Base-by-base conservation (phyloP, 2,329 filamentous ascomycete species). In the Coniella vitis region DNA sequence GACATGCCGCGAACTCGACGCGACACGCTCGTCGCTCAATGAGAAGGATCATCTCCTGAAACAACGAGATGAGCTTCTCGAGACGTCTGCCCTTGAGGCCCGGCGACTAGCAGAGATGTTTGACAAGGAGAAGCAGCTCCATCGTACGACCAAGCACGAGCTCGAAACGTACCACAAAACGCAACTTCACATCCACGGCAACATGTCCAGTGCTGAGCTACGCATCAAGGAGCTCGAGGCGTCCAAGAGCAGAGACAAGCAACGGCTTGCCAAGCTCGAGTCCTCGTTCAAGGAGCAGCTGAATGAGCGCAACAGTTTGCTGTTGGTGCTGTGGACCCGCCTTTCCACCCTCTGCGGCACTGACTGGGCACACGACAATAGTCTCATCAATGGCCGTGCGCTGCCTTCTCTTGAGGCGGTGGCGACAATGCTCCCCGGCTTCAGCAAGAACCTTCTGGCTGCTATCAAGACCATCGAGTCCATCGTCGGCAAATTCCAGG, bases 31-130 rank as follows among this genome's bases (percentile, higher is more conserved):
- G 10, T 80, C 87, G 12, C 69, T 95, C 25, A 80, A 84, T n/a
- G 90, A 97, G 63, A 96, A 94, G 65, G 90, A 97, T 55, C 83
- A 86, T 47, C 77, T 95, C 57, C 84, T 98, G 61, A 89, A 90
- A 60, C 88, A 91, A 64, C 87, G 91, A 13, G 93, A 97, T 62
- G 77, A 83, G 3, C 75, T 97, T 4, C 79, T 98, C 9, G 93
- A 98, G 66, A 88, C 84, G 21, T 87, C 93, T 60, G 88, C 85
- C 3, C 77, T 97, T 19, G 93, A 98, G 64, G 86, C 83, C 47
- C 82, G 87, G 52, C 90, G 90, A 59, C 73, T 97, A 10, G 83
- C 83, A 1, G 91, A 97, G 56, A 75, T 95, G 46, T 81, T 97
- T 13, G 91, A 97, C 44, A 94, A 94, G 60, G 93, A 98, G 68